These are phyloP conservation scores for Phaeodactylum tricornutum DNA, from an alignment of 108 stramenopile species.

Conservation along the genomic window DNA sequence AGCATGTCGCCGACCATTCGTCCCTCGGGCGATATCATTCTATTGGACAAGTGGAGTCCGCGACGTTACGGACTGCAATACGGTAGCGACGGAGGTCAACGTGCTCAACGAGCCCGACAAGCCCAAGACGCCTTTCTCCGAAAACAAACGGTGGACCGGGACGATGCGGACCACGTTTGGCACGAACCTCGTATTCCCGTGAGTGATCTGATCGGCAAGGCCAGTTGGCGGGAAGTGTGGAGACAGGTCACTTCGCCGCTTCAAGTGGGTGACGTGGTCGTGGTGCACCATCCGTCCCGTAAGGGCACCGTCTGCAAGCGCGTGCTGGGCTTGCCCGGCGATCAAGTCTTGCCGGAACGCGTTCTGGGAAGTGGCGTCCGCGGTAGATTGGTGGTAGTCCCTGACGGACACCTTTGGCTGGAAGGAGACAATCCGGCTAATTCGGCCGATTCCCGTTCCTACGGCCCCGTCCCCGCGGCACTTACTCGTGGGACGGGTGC, in stretches of 20 bases:
- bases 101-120: slow-evolving; percentile 13
- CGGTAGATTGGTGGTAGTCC: slow-evolving; percentile 24
- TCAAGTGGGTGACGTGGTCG: slow-evolving; percentile 82
- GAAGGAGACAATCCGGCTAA: slow-evolving; percentile 89
- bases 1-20: slow-evolving; percentile 88
- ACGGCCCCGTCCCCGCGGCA: slow-evolving; percentile 84
- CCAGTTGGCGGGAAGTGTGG: slow-evolving; percentile 19
- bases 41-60: slow-evolving; percentile 73
- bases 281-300: slow-evolving; percentile 71
- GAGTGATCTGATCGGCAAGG: slow-evolving; percentile 17
- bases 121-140: background rate
- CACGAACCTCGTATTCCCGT: slow-evolving; percentile 30
- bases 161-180: slow-evolving; percentile 14
- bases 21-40: slow-evolving; percentile 52
- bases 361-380: slow-evolving; percentile 13
- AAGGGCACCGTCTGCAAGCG: slow-evolving; percentile 90
- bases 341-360: too few relatives aligned
- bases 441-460: slow-evolving; percentile 81
- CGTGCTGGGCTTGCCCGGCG: slow-evolving; percentile 86
- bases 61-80: slow-evolving; percentile 42
- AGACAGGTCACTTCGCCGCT: slow-evolving; percentile 38
- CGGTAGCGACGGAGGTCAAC: slow-evolving; percentile 24
- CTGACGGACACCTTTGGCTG: slow-evolving; percentile 89
- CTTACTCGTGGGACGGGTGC: slow-evolving; percentile 78
- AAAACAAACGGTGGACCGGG: background rate